These are phyloP conservation scores for Candida wancherniae DNA, from an alignment of 805 yeast species.

Conservation along the genomic window DNA sequence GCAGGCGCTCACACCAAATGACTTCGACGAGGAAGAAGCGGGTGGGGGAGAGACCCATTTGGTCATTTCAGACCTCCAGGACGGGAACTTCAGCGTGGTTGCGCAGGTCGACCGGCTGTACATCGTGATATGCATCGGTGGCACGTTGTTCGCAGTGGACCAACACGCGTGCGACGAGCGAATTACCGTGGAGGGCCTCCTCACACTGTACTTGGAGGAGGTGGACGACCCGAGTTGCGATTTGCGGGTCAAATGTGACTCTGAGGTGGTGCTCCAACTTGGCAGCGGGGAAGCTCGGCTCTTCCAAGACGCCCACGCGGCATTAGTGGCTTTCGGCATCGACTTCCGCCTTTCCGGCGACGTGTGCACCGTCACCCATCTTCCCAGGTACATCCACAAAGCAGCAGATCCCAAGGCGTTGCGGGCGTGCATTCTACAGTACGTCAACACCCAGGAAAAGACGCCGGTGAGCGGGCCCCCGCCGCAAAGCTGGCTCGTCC, in stretches of 20 bases:
- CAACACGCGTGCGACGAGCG: constrained; percentile 89
- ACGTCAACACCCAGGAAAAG: constrained; percentile 45
- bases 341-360: constrained; percentile 10
- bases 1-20: no score
- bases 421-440: constrained; percentile 38
- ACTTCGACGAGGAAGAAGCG: no score
- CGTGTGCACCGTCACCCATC: constrained; percentile 29
- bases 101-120: constrained; percentile 64
- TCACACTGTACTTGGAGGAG: constrained; percentile 31
- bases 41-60: no score
- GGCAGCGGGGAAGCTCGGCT: constrained; percentile 24
- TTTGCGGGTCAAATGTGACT: constrained; percentile 11
- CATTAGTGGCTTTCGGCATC: constrained; percentile 45
- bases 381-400: constrained; percentile 40
- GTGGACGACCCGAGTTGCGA: constrained; percentile 18
- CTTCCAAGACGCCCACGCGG: constrained; percentile 21
- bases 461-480: no score
- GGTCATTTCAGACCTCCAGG: constrained; percentile 1
- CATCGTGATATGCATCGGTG: constrained; percentile 36
- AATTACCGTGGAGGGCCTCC: constrained; percentile 49
- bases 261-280: constrained; percentile 16
- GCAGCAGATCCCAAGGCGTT: constrained; percentile 21
- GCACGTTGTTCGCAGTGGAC: constrained; percentile 46
- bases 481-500: no score
- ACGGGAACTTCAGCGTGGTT: constrained; percentile 26